phyloP scores from a whole-genome alignment of 1,139 yeast species.

The Debaryomycetaceae sp. region DNA sequence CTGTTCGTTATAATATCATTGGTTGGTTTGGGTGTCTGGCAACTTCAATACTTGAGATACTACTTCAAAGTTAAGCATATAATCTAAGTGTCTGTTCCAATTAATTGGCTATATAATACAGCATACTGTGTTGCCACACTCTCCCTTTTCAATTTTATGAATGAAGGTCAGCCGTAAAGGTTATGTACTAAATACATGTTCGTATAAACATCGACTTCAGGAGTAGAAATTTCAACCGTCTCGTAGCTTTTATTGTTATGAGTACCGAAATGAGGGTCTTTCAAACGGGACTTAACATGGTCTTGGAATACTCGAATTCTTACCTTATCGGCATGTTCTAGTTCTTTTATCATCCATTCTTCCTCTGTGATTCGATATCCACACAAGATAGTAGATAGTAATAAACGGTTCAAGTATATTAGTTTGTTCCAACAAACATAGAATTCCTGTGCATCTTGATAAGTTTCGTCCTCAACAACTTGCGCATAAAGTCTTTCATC shows the following conservation, averaged over 20 bases:
- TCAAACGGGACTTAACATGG: background rate
- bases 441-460: conserved; percentile 14
- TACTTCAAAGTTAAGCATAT: conserved; percentile 94
- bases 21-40: conserved; percentile 85
- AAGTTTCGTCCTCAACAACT: conserved; percentile 21
- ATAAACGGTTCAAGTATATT: conserved; percentile 20
- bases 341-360: background rate
- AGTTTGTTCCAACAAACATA: conserved; percentile 20
- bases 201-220: background rate
- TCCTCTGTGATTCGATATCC: background rate
- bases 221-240: background rate
- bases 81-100: conserved; percentile 42
- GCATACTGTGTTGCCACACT: background rate
- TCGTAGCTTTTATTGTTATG: too few species aligned
- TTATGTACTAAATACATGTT: background rate
- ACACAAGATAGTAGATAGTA: conserved; percentile 6
- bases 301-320: background rate
- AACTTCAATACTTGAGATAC: conserved; percentile 83
- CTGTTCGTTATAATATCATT: conserved; percentile 63
- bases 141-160: background rate
- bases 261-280: background rate
- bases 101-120: conserved; percentile 1
- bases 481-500: conserved; percentile 13
- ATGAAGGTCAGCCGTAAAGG: background rate
- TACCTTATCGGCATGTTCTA: background rate